Conservation (phyloP, 2,329 filamentous ascomycete species). For the Diaporthe longicolla region DNA sequence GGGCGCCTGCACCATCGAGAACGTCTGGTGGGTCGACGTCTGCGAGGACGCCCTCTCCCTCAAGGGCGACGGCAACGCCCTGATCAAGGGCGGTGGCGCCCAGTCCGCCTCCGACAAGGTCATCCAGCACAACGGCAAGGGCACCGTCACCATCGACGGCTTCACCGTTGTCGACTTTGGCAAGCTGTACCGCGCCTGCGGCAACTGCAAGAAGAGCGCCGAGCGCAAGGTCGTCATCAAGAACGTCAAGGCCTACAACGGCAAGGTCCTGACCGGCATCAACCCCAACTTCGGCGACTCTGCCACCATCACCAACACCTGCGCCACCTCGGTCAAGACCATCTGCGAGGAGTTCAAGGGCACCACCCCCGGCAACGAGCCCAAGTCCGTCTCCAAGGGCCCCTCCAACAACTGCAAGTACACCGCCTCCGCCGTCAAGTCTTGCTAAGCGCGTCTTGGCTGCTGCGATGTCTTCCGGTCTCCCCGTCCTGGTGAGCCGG, state of each 20-base stretch:
- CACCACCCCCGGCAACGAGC: constrained; percentile 43
- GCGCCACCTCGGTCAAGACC: constrained; percentile 38
- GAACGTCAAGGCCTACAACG: constrained; percentile 53
- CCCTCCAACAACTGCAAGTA: constrained; percentile 37
- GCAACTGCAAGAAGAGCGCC: constrained; percentile 56
- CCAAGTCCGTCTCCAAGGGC: constrained; percentile 38
- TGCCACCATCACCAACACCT: constrained; percentile 42
- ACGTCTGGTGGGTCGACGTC: constrained; percentile 55
- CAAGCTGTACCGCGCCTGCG: constrained; percentile 65
- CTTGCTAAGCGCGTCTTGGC: background rate
- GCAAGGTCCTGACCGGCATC: constrained; percentile 39
- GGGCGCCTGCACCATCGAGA: constrained; percentile 57
- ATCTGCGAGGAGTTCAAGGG: constrained; percentile 43
- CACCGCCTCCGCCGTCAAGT: constrained; percentile 15
- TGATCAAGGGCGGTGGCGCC: constrained; percentile 56
- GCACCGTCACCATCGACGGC: constrained; percentile 51
- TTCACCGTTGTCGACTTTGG: constrained; percentile 62
- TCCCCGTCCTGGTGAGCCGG: background rate
- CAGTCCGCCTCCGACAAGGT: constrained; percentile 54
- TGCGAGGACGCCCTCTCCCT: constrained; percentile 55
- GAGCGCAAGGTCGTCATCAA: constrained; percentile 61
- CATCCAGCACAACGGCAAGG: constrained; percentile 56
- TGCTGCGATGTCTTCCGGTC: no score
- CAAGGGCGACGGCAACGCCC: constrained; percentile 52
- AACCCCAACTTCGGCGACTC: constrained; percentile 49